Evolutionary conservation across 306 rosid genomes (phyloP), one percentile per base, ranked within the genome.

Genomic region (Myrica gale): DNA sequence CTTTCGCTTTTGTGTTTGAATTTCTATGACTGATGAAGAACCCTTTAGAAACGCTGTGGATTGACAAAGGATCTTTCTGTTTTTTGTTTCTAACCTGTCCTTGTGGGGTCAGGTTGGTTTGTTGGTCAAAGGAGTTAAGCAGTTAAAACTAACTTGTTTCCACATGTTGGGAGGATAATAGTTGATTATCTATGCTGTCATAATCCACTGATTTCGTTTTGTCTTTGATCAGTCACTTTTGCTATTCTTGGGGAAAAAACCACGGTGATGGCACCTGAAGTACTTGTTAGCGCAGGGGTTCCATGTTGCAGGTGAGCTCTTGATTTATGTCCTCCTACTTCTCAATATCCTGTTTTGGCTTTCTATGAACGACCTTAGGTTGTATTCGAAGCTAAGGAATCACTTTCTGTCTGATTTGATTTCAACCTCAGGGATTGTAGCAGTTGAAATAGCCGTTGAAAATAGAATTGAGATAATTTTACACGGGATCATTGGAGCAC

Each of bases 221-320:
- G 62, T 76, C 48, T 68, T 82, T 73, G 10, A 78, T 76, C 91
- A 96, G 99, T 96, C 73, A 90, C 99, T 68, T 96, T 96, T 83
- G 84, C 97, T 47, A 74, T 83, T 80, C 99, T 96, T 84, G 99
- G 99, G 80, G 92, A 96, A 90, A 96, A 96, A 84, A 96, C 91
- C 45, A 96, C 99, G 4, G 99, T 96, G 83, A 92, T 96, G 93
- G 89, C 98, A 15, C 99, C 99, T 74, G 99, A 96, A 88, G 92
- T 96, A 20, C 83, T 96, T 80, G 57, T 90, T 76, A 80, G 87
- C 5, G 87, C 98, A 48, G 98, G 98, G 74, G 87, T 96, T 86
- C 99, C 99, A 65, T 96, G 99, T 84, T 96, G 99, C 98, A 89
- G 99, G 99, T 95, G 89, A 79, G 55, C 67, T 62, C 50, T 37